Conservation (phyloP, 345 rosid genomes). For the Populus alba region DNA sequence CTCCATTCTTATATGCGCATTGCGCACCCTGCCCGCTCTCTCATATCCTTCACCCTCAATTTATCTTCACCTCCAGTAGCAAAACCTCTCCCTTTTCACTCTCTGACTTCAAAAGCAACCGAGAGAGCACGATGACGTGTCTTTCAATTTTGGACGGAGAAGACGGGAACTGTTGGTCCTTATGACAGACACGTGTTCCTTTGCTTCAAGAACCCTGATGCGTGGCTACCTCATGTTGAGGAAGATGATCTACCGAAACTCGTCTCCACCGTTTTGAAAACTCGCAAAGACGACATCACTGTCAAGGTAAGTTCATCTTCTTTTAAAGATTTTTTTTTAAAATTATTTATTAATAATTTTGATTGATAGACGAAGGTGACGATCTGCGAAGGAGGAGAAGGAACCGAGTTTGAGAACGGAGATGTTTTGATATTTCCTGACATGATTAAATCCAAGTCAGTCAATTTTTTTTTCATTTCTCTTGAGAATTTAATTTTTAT, state of each 20-base stretch:
- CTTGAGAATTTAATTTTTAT: not conserved
- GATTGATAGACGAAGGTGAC: constrained; percentile 60
- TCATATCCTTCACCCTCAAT: not conserved
- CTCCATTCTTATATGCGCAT: constrained; percentile 21
- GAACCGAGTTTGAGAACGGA: constrained; percentile 49
- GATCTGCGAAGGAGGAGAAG: constrained; percentile 61
- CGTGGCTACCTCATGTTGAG: constrained; percentile 72
- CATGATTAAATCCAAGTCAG: constrained; percentile 92
- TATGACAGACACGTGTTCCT: constrained; percentile 85
- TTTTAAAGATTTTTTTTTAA: not conserved
- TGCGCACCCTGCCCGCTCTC: constrained; percentile 22
- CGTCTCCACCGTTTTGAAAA: constrained; percentile 54
- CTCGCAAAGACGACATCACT: constrained; percentile 58
- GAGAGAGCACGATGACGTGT: not conserved
- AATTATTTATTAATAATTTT: not conserved
- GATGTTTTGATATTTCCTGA: constrained; percentile 93
- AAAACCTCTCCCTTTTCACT: not conserved
- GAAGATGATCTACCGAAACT: constrained; percentile 62
- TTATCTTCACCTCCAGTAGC: not conserved
- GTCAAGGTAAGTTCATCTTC: constrained; percentile 44
- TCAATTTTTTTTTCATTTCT: constrained; percentile 26
- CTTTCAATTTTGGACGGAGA: constrained; percentile 39
- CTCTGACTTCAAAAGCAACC: not conserved
- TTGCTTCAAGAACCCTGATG: constrained; percentile 52
- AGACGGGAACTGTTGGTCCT: constrained; percentile 49